Evolutionary conservation across 352 stramenopile genomes (phyloP), one percentile per base, ranked within the genome.

Genomic region (Blastocystis sp.): DNA sequence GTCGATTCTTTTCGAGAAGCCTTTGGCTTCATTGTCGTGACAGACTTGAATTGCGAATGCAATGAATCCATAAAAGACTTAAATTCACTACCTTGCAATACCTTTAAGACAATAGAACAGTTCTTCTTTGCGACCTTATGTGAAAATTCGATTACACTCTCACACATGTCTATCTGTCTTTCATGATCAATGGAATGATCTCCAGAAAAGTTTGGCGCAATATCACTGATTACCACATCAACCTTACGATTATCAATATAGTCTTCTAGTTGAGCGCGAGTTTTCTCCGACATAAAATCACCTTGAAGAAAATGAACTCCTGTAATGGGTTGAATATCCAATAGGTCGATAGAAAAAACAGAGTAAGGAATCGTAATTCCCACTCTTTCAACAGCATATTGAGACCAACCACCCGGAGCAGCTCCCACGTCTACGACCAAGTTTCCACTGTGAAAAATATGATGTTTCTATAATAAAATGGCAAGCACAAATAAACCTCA

Each of bases 151-250:
- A 80, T 37, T 37, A 80, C 70, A 41, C 43, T 62, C 26, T 37
- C 15, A 37, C 43, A 80, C 70, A 80, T 80, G 4, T 59, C 70
- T 18, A 80, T 80, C 41, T 80, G 70, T 11, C 23, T 61, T 47
- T 62, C 26, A 50, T 80, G 70, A 63, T 80, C 70, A 20, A 62
- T 80, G 7, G 47, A 62, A 29, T 80, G 70, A 64, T 80, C 43
- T 20, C 70, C 70, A n/a, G 70, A 63, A 37, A 80, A 80, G 45
- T 80, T 80, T 45, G 70, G 70, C 18, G 70, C 70, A n/a, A 80
- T 80, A 37, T 80, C 70, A 23, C 70, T 80, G 18, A 80, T 29
- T 20, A 80, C 70, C 3, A 37, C 50, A 37, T 80, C 50, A 2
- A 80, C 70, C 18, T 20, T 20, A 9, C 70, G 8, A 0, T 61